Base-by-base conservation (phyloP, 2,329 filamentous ascomycete genomes). In the Neoarthrinium moseri region DNA sequence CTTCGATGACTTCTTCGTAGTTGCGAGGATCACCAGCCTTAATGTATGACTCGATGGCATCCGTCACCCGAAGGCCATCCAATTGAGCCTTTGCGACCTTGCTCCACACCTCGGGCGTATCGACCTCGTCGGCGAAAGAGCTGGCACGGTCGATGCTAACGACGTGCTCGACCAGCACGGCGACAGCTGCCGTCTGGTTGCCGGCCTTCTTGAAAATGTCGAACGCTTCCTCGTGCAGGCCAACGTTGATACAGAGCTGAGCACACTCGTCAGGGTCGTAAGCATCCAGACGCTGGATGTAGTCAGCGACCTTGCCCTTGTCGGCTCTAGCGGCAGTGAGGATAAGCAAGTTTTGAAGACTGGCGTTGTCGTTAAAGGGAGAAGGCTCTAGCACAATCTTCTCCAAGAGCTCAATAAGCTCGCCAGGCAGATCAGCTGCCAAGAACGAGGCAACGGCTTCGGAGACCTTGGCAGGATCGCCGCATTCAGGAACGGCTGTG, bases 361-460 rank as follows among this genome's bases (percentile, higher is more conserved):
- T 96, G 61, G 90, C 83, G 69, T 99, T 99, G 71, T 99, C 95
- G 60, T 90, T 96, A 77, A 99, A 99, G 5, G 89, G 89, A 4
- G 92, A 95, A n/a, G 94, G 95, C 75, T 99, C 94, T n/a, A 99
- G 76, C 24, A 99, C 92, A 56, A 99, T 99, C 83, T 97, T 99
- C 77, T 99, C 95, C 15, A 99, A 80, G 29, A 99, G 82, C 68
- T 99, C 95, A 59, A 99, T 97, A 42, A 99, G 80, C 74, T 99
- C 94, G 4, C 86, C 84, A 7, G 94, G 94, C 55, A 99, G 78
- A 62, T 99, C 94, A 46, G 88, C 89, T 55, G 87, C 84, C 43
- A 99, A 83, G 77, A 99, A 95, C 33, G 91, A 86, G 59, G 95
- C 87, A 47, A 99, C 94, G 38, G 94, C 94, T 54, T 96, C 81